A percentile compares a stretch with the other conserved stretches of the same genome.
Conservation (phyloP, 176 grass and related monocot species). For the Rhipidocladum racemiflorum region DNA sequence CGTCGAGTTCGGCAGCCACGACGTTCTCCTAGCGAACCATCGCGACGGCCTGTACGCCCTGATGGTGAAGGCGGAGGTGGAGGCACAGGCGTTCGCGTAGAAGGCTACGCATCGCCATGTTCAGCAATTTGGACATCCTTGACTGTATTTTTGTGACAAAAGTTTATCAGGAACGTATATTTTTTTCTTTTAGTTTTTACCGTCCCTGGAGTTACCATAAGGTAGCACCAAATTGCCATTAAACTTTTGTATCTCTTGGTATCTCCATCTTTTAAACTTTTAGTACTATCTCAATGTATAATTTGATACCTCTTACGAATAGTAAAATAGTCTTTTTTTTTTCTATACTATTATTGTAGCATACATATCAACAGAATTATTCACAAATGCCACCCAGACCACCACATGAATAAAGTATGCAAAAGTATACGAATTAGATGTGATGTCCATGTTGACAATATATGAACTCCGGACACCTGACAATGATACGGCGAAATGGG, state of each 20-base stretch:
- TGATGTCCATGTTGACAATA: conserved; percentile 28
- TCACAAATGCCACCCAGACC: background rate
- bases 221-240: too few relatives aligned
- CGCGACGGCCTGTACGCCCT: conserved; percentile 41
- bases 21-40: conserved; percentile 14
- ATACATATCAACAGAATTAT: background rate
- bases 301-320: too few relatives aligned
- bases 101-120: background rate
- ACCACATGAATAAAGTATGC: conserved; percentile 13
- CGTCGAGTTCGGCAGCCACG: conserved; percentile 40
- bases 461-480: conserved; percentile 10
- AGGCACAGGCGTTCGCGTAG: conserved; percentile 56
- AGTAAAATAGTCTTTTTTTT: background rate
- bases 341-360: background rate
- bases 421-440: conserved; percentile 23
- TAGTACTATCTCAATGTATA: too few relatives aligned
- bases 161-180: background rate
- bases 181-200: background rate
- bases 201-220: too few relatives aligned
- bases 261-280: too few relatives aligned
- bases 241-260: too few relatives aligned
- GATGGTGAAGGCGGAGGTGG: conserved; percentile 50
- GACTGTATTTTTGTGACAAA: background rate
- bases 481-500: conserved; percentile 6
- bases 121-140: background rate